Percentiles rank a stretch among this genome's conserved stretches.
phyloP scores from a whole-genome alignment of 805 yeast species.

The Nakazawaea wyomingensis region DNA sequence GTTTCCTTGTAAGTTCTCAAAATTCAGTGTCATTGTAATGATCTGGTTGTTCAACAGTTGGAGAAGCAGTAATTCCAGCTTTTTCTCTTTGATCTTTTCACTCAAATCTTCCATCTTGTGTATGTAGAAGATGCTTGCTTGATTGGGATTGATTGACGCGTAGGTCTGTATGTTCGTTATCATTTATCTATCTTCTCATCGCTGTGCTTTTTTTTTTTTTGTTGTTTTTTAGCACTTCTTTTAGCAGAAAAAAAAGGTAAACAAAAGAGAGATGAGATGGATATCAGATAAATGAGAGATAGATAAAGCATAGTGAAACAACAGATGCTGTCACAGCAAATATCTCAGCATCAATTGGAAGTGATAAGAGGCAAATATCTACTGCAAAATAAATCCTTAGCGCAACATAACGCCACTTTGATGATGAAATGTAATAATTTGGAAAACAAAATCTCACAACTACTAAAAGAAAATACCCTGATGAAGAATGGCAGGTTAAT shows the following conservation, averaged over 20 bases:
- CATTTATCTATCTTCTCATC: too few relatives aligned
- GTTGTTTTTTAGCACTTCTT: too few relatives aligned
- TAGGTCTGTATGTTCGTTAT: too few relatives aligned
- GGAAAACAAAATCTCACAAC: slow-evolving; percentile 44
- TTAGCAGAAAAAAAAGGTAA: too few relatives aligned
- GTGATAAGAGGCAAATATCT: slow-evolving; percentile 21
- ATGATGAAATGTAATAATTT: slow-evolving; percentile 46
- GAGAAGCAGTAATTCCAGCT: slow-evolving; percentile 45
- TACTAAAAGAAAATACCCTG: slow-evolving; percentile 45
- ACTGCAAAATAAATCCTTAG: slow-evolving; percentile 54
- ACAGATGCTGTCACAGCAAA: too few relatives aligned
- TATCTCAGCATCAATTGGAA: too few relatives aligned
- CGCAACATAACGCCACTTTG: slow-evolving; percentile 51
- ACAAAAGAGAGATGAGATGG: too few relatives aligned
- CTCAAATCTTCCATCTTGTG: slow-evolving; percentile 13
- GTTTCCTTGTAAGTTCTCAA: slow-evolving; percentile 44
- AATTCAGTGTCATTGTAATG: slow-evolving; percentile 35
- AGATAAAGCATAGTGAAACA: too few relatives aligned
- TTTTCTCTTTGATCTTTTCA: slow-evolving; percentile 37
- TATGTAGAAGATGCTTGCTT: too few relatives aligned
- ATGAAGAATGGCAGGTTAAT: slow-evolving; percentile 29
- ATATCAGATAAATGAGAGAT: too few relatives aligned
- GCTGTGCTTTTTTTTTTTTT: too few relatives aligned
- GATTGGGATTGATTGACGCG: too few relatives aligned
- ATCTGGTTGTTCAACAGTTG: slow-evolving; percentile 44